Evolutionary conservation across 164 flowering plant genomes (phyloP).

Genomic region (Vitis rupestris): DNA sequence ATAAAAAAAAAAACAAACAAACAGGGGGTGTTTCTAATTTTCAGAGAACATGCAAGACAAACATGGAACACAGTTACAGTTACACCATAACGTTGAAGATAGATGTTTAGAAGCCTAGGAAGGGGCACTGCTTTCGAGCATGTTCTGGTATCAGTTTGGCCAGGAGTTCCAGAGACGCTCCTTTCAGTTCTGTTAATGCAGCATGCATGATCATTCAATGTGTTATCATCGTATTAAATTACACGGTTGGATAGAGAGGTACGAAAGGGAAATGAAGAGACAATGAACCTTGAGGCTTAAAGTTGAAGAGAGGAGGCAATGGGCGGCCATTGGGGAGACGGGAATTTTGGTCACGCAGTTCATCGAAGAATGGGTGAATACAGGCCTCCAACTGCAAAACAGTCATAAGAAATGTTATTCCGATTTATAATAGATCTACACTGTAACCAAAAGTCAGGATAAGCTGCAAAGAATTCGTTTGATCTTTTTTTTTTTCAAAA

Average conservation of each 20-base stretch:
- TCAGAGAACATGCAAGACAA: neutral
- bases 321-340: slow-evolving; percentile 46
- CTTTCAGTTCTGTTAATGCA: slow-evolving; percentile 34
- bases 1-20: too few relatives aligned
- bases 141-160: slow-evolving; percentile 44
- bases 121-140: slow-evolving; percentile 46
- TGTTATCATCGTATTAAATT: neutral
- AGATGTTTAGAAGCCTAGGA: slow-evolving; percentile 22
- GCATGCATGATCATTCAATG: neutral
- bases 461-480: too few relatives aligned
- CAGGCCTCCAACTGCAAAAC: slow-evolving; percentile 42
- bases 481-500: too few relatives aligned
- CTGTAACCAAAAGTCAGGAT: too few relatives aligned
- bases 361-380: slow-evolving; percentile 41
- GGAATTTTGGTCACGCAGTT: slow-evolving; percentile 42
- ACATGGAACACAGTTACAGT: neutral
- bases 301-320: slow-evolving; percentile 46
- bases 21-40: too few relatives aligned
- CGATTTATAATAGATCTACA: neutral
- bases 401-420: neutral
- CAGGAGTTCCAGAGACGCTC: slow-evolving; percentile 36
- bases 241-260: neutral
- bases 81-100: neutral
- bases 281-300: slow-evolving; percentile 37
- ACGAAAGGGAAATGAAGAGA: neutral